A percentile compares a stretch with the other conserved stretches of the same genome.
These are phyloP conservation scores for Ceratocystis cacaofunesta DNA, from an alignment of 2,329 filamentous ascomycete genomes.

Conservation along the genomic window DNA sequence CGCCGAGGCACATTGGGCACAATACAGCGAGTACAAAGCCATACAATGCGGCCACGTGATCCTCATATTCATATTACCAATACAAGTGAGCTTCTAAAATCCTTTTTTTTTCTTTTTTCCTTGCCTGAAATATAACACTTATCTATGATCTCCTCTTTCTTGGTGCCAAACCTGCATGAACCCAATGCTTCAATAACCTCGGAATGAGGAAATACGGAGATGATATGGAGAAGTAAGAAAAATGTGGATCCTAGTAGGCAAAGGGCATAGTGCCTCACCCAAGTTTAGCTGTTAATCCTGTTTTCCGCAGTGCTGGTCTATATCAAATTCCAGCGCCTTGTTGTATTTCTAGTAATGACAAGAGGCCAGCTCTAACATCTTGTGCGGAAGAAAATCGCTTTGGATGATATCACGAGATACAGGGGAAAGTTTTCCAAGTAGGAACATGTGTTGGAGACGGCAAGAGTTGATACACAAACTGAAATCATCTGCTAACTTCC, in stretches of 20 bases:
- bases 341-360: neutral
- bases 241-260: neutral
- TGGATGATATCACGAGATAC: neutral
- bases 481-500: neutral
- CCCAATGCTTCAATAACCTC: neutral
- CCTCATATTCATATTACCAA: neutral
- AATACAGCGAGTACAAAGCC: neutral
- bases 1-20: neutral
- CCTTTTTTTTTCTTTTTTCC: neutral
- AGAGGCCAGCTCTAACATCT: neutral
- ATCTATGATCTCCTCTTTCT: neutral
- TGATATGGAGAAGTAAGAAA: neutral
- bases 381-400: neutral
- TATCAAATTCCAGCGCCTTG: too few species aligned
- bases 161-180: constrained; percentile 1
- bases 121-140: too few species aligned
- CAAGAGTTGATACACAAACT: neutral
- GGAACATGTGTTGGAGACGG: neutral
- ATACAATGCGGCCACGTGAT: neutral
- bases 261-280: too few species aligned
- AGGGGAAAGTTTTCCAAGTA: neutral
- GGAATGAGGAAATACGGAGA: neutral
- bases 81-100: neutral
- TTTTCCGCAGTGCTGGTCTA: neutral
- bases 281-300: too few species aligned